Base-by-base conservation (phyloP, 2,329 filamentous ascomycete genomes). In the Sordariomycetes sp. region DNA sequence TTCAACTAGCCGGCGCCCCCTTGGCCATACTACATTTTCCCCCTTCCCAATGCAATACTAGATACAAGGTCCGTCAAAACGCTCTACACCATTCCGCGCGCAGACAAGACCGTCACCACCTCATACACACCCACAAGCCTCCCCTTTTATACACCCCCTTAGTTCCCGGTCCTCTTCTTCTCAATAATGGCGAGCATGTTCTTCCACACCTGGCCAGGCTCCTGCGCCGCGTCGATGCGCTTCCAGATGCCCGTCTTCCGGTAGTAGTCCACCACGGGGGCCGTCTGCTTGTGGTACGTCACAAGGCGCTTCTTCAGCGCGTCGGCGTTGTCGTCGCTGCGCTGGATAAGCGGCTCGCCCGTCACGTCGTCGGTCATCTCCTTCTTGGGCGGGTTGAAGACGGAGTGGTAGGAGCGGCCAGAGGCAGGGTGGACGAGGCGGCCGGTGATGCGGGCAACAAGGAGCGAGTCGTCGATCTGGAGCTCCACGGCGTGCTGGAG, bases 241-340 rank as follows among this genome's bases (percentile, higher is more conserved):
- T 87, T 88, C 94, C 94, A 99, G 79, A 99, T 97, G 65, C 92
- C 92, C 55, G 89, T 96, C 76, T 91, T 90, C 78, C 95, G 89
- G 84, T 99, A 99, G 81, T 99, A 99, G 60, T 85, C 81, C 62
- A 96, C 92, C 55, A 99, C 94, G 22, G 94, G 94, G 52, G 85
- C 76, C 37, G 94, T 99, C 83, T 99, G 94, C 65, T 84, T 79
- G 78, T 99, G 94, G 77, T 99, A 99, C 60, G 93, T 97, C 48
- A 79, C 79, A 60, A 99, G 82, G 62, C 94, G 88, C 86, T 97
- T 99, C 83, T 91, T 93, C 64, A 99, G 83, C 52, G 94, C 90
- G 10, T 92, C 93, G 66, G 89, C 92, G 73, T 97, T 99, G 79
- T 99, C 94, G 72, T 99, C 94, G 64, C 89, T 93, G 68, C 94